Evolutionary conservation across 2,329 filamentous ascomycete genomes (phyloP).

Genomic region (Aureobasidium sp.): DNA sequence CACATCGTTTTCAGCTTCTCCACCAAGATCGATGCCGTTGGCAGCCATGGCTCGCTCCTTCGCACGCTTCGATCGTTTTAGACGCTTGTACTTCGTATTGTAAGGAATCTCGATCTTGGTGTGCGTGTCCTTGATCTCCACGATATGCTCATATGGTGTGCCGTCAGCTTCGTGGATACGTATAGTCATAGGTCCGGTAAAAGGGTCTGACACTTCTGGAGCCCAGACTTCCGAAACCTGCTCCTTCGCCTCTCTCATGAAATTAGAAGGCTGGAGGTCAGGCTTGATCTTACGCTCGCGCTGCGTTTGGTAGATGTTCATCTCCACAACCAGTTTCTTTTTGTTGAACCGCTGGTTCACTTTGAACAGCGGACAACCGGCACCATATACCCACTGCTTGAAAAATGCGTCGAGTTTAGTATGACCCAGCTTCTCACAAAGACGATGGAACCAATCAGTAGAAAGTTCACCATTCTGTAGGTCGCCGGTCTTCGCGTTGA

Average conservation of each 20-base stretch:
- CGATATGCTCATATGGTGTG: conserved; percentile 95
- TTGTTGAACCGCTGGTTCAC: conserved; percentile 93
- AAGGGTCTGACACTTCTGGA: conserved; percentile 54
- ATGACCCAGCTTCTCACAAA: conserved; percentile 82
- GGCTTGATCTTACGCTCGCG: conserved; percentile 46
- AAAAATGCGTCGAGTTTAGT: conserved; percentile 85
- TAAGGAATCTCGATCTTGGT: conserved; percentile 93
- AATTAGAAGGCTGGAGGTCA: conserved; percentile 62
- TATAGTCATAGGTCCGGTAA: conserved; percentile 95
- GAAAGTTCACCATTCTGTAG: conserved; percentile 63
- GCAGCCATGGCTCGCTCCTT: conserved; percentile 65
- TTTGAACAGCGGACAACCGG: conserved; percentile 80
- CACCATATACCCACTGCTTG: conserved; percentile 82
- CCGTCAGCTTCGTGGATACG: conserved; percentile 97
- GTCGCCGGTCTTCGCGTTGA: conserved; percentile 76
- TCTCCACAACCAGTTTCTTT: conserved; percentile 89
- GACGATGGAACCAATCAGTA: conserved; percentile 67
- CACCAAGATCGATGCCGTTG: conserved; percentile 37
- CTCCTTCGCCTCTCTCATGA: conserved; percentile 80
- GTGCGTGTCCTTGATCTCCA: conserved; percentile 82
- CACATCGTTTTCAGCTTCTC: conserved; percentile 66
- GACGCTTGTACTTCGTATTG: conserved; percentile 96
- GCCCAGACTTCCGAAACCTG: conserved; percentile 60
- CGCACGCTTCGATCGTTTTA: conserved; percentile 78
- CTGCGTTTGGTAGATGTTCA: conserved; percentile 75